A percentile compares a stretch with the other conserved stretches of the same genome.
These are phyloP conservation scores for Saccharomycopsis oosterbeekiorum DNA, from an alignment of 805 yeast species.

Conservation along the genomic window DNA sequence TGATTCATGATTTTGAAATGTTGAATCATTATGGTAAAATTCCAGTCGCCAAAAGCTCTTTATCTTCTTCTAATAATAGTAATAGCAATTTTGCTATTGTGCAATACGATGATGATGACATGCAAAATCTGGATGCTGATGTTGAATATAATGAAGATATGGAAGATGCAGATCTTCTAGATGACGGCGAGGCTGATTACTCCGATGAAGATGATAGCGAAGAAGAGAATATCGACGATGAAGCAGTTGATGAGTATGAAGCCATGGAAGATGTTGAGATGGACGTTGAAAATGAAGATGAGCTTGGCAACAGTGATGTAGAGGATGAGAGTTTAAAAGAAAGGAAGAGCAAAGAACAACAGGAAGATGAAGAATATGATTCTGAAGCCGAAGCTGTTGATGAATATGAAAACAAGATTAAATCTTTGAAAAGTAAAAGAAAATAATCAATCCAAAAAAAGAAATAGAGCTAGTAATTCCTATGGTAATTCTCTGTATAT, in stretches of 20 bases:
- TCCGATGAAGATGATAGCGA: constrained; percentile 26
- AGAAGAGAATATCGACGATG: constrained; percentile 27
- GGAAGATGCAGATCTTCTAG: constrained; percentile 36
- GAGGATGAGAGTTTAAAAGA: constrained; percentile 25
- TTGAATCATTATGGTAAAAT: neutral
- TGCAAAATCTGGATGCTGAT: constrained; percentile 31
- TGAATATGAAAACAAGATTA: constrained; percentile 6
- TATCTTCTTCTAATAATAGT: constrained; percentile 25
- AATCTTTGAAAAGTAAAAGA: neutral
- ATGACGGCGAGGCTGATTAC: constrained; percentile 38
- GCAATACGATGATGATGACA: constrained; percentile 29
- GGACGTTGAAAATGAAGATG: constrained; percentile 23
- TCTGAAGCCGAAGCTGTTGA: constrained; percentile 19
- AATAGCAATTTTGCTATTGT: constrained; percentile 24
- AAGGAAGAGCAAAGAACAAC: neutral
- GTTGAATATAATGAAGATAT: constrained; percentile 69
- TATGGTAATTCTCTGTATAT: neutral
- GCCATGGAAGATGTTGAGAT: constrained; percentile 22
- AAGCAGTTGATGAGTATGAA: constrained; percentile 20
- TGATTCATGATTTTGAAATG: constrained; percentile 31
- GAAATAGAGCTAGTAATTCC: neutral
- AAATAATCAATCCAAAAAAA: neutral
- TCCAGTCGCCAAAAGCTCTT: constrained; percentile 22
- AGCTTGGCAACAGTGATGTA: constrained; percentile 28
- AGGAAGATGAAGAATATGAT: constrained; percentile 11